Conservation (phyloP, 768 basidiomycete genomes). For the Tylopilus rubrobrunneus region DNA sequence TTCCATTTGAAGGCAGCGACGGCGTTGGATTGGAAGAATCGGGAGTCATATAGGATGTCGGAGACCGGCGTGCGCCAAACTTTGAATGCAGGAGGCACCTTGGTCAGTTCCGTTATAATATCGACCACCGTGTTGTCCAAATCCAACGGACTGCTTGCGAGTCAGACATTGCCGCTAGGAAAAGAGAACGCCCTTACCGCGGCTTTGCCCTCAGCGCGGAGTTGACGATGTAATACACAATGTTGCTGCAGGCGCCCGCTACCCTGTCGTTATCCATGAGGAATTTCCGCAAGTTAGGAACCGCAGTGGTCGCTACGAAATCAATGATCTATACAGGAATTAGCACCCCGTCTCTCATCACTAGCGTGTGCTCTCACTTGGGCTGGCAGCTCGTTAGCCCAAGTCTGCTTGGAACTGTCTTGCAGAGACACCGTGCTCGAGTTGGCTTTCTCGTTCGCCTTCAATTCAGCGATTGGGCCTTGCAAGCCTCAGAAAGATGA, state of each 20-base stretch:
- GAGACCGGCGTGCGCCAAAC: slow-evolving; percentile 78
- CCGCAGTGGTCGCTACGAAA: slow-evolving; percentile 62
- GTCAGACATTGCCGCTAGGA: slow-evolving; percentile 4
- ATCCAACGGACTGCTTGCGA: slow-evolving; percentile 65
- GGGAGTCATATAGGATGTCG: slow-evolving; percentile 81
- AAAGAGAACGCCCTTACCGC: slow-evolving; percentile 42
- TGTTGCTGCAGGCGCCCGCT: slow-evolving; percentile 70
- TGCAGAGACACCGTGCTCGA: slow-evolving; percentile 40
- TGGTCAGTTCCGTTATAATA: slow-evolving; percentile 75
- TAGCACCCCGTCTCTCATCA: slow-evolving; percentile 1
- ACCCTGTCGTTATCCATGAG: slow-evolving; percentile 84
- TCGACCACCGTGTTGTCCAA: slow-evolving; percentile 63
- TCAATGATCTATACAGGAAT: slow-evolving; percentile 53
- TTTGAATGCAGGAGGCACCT: slow-evolving; percentile 71
- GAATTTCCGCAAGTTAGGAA: slow-evolving; percentile 77
- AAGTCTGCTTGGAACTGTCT: slow-evolving; percentile 27
- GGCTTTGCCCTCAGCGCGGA: slow-evolving; percentile 77
- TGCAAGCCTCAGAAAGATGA: slow-evolving; percentile 1
- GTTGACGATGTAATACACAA: slow-evolving; percentile 78
- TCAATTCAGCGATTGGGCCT: slow-evolving; percentile 33
- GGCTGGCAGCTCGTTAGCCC: slow-evolving; percentile 26
- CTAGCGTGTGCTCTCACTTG: slow-evolving; percentile 26
- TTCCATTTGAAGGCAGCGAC: slow-evolving; percentile 63
- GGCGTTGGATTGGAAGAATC: slow-evolving; percentile 77
- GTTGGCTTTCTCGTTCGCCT: slow-evolving; percentile 60